Conservation (phyloP, 164 flowering plant genomes). For the Vitis labrusca region DNA sequence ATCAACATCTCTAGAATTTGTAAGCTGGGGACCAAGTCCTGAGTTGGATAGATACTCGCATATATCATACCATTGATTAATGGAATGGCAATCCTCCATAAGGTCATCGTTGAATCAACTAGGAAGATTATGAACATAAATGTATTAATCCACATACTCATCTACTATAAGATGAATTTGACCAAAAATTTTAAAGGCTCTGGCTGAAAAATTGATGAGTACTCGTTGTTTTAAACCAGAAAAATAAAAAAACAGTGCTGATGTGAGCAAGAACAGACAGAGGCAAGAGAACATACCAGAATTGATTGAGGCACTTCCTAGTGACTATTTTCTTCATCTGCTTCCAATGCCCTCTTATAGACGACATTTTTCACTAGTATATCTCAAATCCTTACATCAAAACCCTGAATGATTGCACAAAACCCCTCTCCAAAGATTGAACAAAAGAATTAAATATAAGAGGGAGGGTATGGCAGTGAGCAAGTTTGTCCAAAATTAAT, state of each 20-base stretch:
- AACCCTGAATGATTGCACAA: no score
- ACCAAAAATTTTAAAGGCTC: not conserved
- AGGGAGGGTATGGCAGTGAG: no score
- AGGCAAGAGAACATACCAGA: constrained; percentile 3
- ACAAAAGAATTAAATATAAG: no score
- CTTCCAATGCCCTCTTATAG: no score
- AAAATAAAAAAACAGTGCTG: not conserved
- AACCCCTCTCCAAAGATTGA: no score
- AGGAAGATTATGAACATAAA: constrained; percentile 26
- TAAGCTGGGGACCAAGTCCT: no score
- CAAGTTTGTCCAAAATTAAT: constrained; percentile 74
- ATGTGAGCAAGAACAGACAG: not conserved
- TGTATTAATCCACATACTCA: constrained; percentile 12
- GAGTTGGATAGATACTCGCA: constrained; percentile 15
- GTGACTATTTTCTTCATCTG: constrained; percentile 2
- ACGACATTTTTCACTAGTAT: no score
- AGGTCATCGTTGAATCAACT: constrained; percentile 25
- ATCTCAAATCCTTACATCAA: no score
- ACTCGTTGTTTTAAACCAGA: not conserved
- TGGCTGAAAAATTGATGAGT: not conserved
- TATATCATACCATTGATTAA: constrained; percentile 22
- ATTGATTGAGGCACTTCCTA: not conserved
- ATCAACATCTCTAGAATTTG: no score
- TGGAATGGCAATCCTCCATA: constrained; percentile 18
- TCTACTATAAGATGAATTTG: not conserved